phyloP scores from a whole-genome alignment of 73 alveolate genomes.

The Tetrahymena borealis region DNA sequence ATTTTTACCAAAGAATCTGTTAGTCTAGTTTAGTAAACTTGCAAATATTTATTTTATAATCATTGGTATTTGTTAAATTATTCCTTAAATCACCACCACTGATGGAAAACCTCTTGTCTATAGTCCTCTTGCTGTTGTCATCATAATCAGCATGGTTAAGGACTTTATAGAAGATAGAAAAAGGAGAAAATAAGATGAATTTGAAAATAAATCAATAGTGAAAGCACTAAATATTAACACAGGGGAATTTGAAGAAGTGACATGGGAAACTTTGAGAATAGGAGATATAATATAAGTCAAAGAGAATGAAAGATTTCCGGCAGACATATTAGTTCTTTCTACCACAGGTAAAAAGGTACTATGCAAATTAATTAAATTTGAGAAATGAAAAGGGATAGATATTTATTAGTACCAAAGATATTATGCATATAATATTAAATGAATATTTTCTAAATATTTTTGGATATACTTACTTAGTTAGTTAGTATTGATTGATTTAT shows the following conservation, averaged over 20 bases:
- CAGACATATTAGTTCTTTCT: constrained; percentile 51
- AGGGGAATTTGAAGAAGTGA: not conserved
- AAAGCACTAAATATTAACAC: not conserved
- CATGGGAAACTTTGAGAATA: constrained; percentile 18
- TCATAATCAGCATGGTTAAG: constrained; percentile 73
- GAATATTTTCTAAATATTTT: no score
- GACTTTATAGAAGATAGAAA: constrained; percentile 91
- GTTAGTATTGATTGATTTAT: no score
- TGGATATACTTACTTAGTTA: no score
- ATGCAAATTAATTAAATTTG: no score
- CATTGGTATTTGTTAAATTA: constrained; percentile 47
- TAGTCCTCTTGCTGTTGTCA: constrained; percentile 60
- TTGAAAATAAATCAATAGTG: not conserved
- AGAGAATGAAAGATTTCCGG: constrained; percentile 58
- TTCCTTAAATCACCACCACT: constrained; percentile 44
- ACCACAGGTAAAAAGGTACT: constrained; percentile 38
- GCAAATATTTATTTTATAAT: constrained; percentile 65
- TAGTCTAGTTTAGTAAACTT: constrained; percentile 53
- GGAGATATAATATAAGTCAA: constrained; percentile 31
- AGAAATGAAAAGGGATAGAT: no score
- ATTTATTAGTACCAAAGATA: no score
- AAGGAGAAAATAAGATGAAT: constrained; percentile 53
- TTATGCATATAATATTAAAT: no score
- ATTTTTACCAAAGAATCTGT: constrained; percentile 68
- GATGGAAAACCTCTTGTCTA: constrained; percentile 33